phyloP scores from a whole-genome alignment of 2,329 filamentous ascomycete genomes.

The Sporothrix euskadiensis region DNA sequence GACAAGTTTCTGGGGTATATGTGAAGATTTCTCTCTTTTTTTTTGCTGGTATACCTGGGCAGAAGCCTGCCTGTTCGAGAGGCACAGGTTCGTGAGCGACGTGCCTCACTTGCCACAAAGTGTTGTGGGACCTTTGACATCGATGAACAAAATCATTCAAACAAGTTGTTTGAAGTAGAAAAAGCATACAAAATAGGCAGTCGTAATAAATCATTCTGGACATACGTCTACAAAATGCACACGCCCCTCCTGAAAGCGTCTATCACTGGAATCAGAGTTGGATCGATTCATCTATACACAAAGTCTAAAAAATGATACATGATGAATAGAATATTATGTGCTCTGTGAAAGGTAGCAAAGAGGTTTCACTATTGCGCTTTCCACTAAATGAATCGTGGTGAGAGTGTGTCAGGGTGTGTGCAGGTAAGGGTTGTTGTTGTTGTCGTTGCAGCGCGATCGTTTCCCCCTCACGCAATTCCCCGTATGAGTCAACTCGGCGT shows the following conservation, averaged over 20 bases:
- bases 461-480: not conserved
- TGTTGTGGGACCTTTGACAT: too few species aligned
- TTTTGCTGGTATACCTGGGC: not conserved
- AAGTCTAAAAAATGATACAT: not conserved
- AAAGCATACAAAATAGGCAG: not conserved
- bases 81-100: not conserved
- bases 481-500: constrained; percentile 23
- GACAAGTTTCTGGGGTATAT: not conserved
- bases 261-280: not conserved
- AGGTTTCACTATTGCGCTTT: too few species aligned
- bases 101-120: not conserved
- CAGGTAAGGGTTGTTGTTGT: too few species aligned
- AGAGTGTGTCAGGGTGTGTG: constrained; percentile 6
- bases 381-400: not conserved
- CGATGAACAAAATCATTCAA: not conserved
- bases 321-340: not conserved
- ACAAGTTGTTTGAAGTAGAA: not conserved
- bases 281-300: not conserved
- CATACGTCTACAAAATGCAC: not conserved
- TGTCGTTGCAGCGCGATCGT: not conserved
- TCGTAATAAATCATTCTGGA: not conserved
- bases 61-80: not conserved
- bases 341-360: not conserved
- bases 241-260: not conserved
- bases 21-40: not conserved